phyloP scores from a whole-genome alignment of 108 stramenopile species.

The Skeletonema costatum region DNA sequence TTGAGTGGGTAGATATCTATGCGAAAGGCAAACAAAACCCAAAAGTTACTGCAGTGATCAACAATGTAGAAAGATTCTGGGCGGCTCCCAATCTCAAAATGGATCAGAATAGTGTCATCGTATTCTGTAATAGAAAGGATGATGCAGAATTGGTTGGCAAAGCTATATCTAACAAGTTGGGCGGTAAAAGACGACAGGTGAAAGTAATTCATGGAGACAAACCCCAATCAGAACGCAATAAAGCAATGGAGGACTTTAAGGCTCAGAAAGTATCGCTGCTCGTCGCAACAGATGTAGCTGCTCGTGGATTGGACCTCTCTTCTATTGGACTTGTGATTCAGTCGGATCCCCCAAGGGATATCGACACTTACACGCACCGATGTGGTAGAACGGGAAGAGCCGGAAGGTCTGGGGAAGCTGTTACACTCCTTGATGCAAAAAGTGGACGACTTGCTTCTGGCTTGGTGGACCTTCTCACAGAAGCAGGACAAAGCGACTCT shows the following conservation, averaged over 20 bases:
- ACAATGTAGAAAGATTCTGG: slow-evolving; percentile 22
- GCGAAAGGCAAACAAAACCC: neutral
- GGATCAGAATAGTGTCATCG: slow-evolving; percentile 19
- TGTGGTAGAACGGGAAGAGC: slow-evolving; percentile 97
- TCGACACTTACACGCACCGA: slow-evolving; percentile 95
- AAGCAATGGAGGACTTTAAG: slow-evolving; percentile 90
- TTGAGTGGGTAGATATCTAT: slow-evolving; percentile 17
- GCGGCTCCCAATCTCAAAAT: neutral
- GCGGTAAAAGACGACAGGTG: neutral
- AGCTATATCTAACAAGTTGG: slow-evolving; percentile 1
- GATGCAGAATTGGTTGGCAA: slow-evolving; percentile 6
- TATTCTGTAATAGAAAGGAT: slow-evolving; percentile 31
- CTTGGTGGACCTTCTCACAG: slow-evolving; percentile 23
- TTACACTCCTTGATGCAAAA: slow-evolving; percentile 12
- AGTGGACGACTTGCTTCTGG: slow-evolving; percentile 23
- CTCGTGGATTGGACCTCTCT: slow-evolving; percentile 92
- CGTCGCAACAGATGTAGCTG: slow-evolving; percentile 97
- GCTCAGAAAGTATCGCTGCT: slow-evolving; percentile 90
- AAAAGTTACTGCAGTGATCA: slow-evolving; percentile 12
- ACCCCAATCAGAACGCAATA: slow-evolving; percentile 80
- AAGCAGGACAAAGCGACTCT: slow-evolving; percentile 16
- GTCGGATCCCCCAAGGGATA: slow-evolving; percentile 95
- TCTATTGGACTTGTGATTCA: slow-evolving; percentile 95
- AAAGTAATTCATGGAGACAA: slow-evolving; percentile 39
- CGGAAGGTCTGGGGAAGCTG: slow-evolving; percentile 63